Evolutionary conservation across 352 stramenopile species (phyloP).

Genomic region (Globisporangium iwayamae): DNA sequence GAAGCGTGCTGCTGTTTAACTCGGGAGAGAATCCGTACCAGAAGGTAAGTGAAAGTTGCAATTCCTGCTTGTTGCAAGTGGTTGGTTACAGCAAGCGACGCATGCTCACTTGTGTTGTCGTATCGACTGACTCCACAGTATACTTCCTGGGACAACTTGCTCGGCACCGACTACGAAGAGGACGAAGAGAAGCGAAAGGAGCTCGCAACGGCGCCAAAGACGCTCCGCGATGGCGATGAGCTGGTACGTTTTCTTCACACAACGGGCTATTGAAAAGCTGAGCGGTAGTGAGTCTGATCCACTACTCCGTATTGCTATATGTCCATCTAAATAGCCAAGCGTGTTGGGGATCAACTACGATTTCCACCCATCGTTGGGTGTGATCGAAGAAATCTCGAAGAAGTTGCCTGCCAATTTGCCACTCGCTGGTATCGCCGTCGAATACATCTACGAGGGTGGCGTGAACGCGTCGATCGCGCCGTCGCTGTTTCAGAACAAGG

Average conservation of each 20-base stretch:
- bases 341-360: constrained; percentile 77
- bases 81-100: too few relatives aligned
- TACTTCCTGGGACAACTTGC: constrained; percentile 84
- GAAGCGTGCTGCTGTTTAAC: constrained; percentile 84
- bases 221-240: constrained; percentile 78
- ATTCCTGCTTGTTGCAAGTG: too few relatives aligned
- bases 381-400: constrained; percentile 65
- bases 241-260: constrained; percentile 34
- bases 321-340: constrained; percentile 27
- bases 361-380: constrained; percentile 65
- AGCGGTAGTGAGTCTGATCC: not conserved
- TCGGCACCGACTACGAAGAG: constrained; percentile 83
- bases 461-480: constrained; percentile 69
- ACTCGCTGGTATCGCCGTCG: constrained; percentile 71
- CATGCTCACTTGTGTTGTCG: not conserved
- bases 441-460: constrained; percentile 77
- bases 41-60: constrained; percentile 37
- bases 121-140: constrained; percentile 39
- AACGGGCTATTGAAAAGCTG: not conserved
- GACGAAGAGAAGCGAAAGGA: constrained; percentile 86
- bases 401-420: constrained; percentile 78
- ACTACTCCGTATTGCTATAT: not conserved
- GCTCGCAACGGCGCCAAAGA: constrained; percentile 71
- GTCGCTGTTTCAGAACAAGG: constrained; percentile 82
- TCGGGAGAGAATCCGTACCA: constrained; percentile 87